Evolutionary conservation across 768 basidiomycete genomes (phyloP), one percentile per base, ranked within the genome.

Genomic region (Candolleomyces efflorescens): DNA sequence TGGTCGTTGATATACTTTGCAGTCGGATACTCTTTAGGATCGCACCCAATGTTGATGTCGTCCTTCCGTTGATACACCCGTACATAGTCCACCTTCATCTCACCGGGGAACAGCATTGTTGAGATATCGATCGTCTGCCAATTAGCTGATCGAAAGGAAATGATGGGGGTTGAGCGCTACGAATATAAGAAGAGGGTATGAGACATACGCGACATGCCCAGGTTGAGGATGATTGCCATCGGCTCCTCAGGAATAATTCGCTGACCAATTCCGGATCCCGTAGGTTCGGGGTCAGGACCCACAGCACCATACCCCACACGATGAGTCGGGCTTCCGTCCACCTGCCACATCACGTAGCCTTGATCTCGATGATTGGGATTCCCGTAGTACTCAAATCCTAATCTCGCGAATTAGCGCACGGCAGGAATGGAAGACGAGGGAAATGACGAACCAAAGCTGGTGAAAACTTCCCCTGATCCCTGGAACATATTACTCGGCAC

Each of bases 331-430:
- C 66, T 64, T 1, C 84, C 86, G 60, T 85, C 79, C 13, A 83
- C 78, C 55, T 83, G 78, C 94, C 94, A 94, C 5, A 86, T 85
- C 56, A 94, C 84, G 64, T 79, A 88, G 0, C 89, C 89, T 9
- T 78, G 78, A 0, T 65, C 54, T 0, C 78, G 76, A 51, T 83
- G 72, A 4, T 76, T 72, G 1, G 83, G 85, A 65, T 90, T 78
- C 6, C 81, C 73, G 77, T 79, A 89, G 65, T 88, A 90, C 67
- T 94, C 92, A 64, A 91, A 91, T 15, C 89, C 87, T 81, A 49
- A 46, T 10, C 37, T 5, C 41, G 18, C 37, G 9, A 43, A 18
- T 37, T 17, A 43, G 41, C 6, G 10, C 17, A 17, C 17, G 22
- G 20, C 13, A 27, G 43, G 26, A 27, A 41, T 44, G 36, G 23